phyloP scores from a whole-genome alignment of 495 filamentous ascomycete species.

The Daldinia loculata region DNA sequence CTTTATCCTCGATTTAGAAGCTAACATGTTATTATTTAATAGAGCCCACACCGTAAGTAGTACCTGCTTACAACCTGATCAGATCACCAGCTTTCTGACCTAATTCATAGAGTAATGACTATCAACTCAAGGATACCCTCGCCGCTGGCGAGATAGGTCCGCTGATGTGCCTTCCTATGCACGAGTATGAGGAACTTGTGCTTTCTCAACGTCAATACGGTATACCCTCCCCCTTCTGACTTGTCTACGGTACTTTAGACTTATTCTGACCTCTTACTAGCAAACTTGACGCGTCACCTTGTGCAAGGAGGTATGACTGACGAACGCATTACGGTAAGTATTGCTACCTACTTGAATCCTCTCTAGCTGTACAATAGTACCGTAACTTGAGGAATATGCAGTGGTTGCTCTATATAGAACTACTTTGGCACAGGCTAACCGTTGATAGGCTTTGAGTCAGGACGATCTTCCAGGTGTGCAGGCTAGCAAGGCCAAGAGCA shows the following conservation, averaged over 20 bases:
- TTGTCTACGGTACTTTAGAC: not conserved
- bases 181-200: constrained; percentile 48
- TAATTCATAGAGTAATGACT: not conserved
- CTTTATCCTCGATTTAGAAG: not conserved
- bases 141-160: not conserved
- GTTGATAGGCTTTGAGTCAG: not conserved
- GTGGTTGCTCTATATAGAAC: not conserved
- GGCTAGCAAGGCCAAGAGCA: not conserved
- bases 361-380: not conserved
- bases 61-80: not conserved
- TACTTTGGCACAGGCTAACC: not conserved
- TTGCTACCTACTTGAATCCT: not conserved
- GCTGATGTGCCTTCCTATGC: constrained; percentile 40
- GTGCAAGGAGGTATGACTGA: constrained; percentile 68
- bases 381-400: not conserved
- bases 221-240: constrained; percentile 23
- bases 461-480: not conserved
- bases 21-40: constrained; percentile 2
- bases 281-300: constrained; percentile 68
- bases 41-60: constrained; percentile 7
- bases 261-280: constrained; percentile 49
- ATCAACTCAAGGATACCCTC: no score
- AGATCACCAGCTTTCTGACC: not conserved
- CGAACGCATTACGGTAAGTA: constrained; percentile 67
- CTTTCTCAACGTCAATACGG: constrained; percentile 47